Evolutionary conservation across 2,329 filamentous ascomycete genomes (phyloP), one percentile per base, ranked within the genome.

Genomic region (Chalara sp.): DNA sequence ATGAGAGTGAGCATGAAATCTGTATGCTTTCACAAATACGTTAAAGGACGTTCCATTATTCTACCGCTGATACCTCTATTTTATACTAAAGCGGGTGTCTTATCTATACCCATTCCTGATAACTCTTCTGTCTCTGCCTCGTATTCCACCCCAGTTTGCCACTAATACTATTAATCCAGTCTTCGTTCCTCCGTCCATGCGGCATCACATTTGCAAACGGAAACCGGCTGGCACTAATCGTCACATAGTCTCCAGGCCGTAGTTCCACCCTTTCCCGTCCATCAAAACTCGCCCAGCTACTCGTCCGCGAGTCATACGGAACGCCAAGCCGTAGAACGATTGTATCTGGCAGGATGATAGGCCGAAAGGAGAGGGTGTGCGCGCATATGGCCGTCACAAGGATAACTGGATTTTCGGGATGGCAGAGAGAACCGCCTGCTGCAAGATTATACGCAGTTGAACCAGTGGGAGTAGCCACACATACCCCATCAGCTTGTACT

Each of bases 201-300:
- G 83, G 79, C 69, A 89, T 77, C 8, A 92, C 87, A 50, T 80
- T 83, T 0, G 88, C 87, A 67, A 92, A 93, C 0, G 88, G 88
- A 63, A 86, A 92, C 40, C 88, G 72, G 58, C 84, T 88, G 2
- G 88, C 88, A 58, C 85, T 89, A 54, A 93, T 86, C 1, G 87
- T 92, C 5, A 92, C 87, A 65, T 93, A 93, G 68, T 93, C 88
- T 12, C 88, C 88, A 0, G 87, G 85, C 46, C 72, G 67, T 37
- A 93, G 74, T 70, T 93, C 87, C n/a, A 88, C 71, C 70, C 90
- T 82, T 73, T 96, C 89, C 54, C 90, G 80, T 1, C 93, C 93
- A 68, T 99, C 93, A 66, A 99, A 99, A 68, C 89, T 95, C n/a
- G 91, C 93, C 92, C 93, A 99, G 40, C 87, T 91, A 59, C 83